Evolutionary conservation across 139 green algal species (phyloP), one percentile per base, ranked within the genome.

Genomic region (Chloropicon primus): DNA sequence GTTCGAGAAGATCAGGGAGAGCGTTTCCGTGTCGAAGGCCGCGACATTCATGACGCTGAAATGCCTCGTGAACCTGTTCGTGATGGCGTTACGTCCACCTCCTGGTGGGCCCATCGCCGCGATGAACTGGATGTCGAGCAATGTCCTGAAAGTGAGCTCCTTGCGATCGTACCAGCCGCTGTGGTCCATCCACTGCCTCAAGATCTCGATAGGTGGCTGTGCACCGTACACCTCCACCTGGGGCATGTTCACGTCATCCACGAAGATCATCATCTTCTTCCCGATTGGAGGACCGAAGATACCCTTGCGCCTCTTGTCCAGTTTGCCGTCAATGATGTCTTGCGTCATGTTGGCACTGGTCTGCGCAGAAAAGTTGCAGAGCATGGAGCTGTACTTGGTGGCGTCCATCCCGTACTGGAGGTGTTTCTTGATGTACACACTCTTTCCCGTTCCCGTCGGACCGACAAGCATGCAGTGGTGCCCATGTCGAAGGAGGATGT

Each of bases 201-300:
- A 78, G 53, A 88, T 77, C 84, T 88, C 84, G 74, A 88, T 73
- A 2, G 84, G 77, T 21, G 77, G 24, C 80, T 87, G 80, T 88
- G 54, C 54, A 28, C 25, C 41, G 54, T 54, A 84, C 17, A 25
- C 74, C 28, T 71, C 27, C 21, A 74, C 41, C 78, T 88, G 84
- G 1, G 88, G 88, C 88, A 92, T 92, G 85, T 91, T 92, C 2
- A 92, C 79, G 79, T 92, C 88, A 71, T 92, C 88, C 28, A 92
- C 85, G 54, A 91, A 90, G 22, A 90, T 82, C 10, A 90, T 77
- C 26, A 85, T 28, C 53, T 79, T 80, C 76, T 87, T 86, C 82
- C 84, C 87, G 80, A 76, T 83, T 2, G 86, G 83, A 5, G 89
- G 89, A 0, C 84, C 89, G 78, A 88, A 91, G 1, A 90, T 76